A percentile compares a stretch with the other conserved stretches of the same genome.
phyloP scores from a whole-genome alignment of 2,329 filamentous ascomycete species.

The Falciphora oryzae region DNA sequence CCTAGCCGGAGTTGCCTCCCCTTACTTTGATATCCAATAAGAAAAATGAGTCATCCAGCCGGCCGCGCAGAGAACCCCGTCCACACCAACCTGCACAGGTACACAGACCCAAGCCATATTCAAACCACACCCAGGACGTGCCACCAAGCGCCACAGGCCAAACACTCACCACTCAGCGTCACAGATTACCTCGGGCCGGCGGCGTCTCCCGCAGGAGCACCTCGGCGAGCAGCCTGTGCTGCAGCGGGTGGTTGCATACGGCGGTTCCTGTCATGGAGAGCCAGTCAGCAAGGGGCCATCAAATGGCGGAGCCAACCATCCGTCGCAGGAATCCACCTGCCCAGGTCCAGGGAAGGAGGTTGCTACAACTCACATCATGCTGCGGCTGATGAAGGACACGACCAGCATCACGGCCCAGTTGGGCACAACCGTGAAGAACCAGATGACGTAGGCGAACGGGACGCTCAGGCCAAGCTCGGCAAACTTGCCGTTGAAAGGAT shows the following conservation, averaged over 20 bases:
- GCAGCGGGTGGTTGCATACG: conserved; percentile 18
- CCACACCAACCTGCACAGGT: neutral
- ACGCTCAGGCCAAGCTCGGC: conserved; percentile 56
- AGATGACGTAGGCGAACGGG: conserved; percentile 63
- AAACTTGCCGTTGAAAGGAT: conserved; percentile 67
- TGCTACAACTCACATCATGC: conserved; percentile 60
- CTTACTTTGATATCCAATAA: neutral
- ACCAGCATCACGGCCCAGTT: conserved; percentile 76
- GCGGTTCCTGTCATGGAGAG: conserved; percentile 29
- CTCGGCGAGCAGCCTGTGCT: conserved; percentile 17
- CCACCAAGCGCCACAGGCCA: neutral
- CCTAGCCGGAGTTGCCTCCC: neutral
- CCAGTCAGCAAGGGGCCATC: conserved; percentile 21
- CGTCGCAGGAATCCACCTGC: neutral
- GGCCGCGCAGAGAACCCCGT: neutral
- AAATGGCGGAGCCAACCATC: neutral
- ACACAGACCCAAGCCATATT: neutral
- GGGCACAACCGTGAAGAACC: conserved; percentile 59
- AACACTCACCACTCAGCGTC: neutral
- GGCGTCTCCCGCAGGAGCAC: conserved; percentile 22
- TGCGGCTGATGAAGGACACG: conserved; percentile 66
- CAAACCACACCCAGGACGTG: neutral
- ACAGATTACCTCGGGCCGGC: conserved; percentile 16
- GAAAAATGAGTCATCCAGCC: neutral
- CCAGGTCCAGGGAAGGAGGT: neutral